Evolutionary conservation across 1,284 basidiomycete genomes (phyloP).

Genomic region (Apiotrichum gracile): DNA sequence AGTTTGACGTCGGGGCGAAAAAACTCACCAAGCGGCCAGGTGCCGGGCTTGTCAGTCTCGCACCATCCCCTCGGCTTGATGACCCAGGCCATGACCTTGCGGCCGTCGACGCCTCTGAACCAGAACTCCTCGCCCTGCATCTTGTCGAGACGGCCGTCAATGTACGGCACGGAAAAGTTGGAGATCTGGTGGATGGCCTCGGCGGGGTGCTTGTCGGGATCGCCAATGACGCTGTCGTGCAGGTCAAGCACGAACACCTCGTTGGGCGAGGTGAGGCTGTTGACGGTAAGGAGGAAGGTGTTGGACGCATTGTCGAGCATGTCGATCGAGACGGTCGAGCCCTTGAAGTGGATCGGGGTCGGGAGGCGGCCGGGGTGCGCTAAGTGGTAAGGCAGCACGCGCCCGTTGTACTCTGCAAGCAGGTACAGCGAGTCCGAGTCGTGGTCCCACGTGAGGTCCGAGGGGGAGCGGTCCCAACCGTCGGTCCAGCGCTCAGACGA

Average conservation of each 20-base stretch:
- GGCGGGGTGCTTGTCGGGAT: slow-evolving; percentile 34
- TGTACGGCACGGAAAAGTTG: slow-evolving; percentile 38
- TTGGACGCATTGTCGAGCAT: slow-evolving; percentile 6
- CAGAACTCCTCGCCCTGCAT: slow-evolving; percentile 71
- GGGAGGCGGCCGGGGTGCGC: slow-evolving; percentile 30
- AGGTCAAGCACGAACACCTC: slow-evolving; percentile 40
- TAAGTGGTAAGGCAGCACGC: slow-evolving; percentile 41
- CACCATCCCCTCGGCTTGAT: slow-evolving; percentile 69
- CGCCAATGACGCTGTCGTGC: slow-evolving; percentile 6
- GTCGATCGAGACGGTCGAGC: slow-evolving; percentile 21
- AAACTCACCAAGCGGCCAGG: slow-evolving; percentile 56
- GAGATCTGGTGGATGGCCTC: slow-evolving; percentile 61
- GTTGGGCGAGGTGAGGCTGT: slow-evolving; percentile 20
- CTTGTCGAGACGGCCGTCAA: slow-evolving; percentile 52
- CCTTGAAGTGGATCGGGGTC: slow-evolving; percentile 36
- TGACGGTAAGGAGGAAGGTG: slow-evolving; percentile 21
- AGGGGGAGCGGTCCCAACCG: slow-evolving; percentile 74
- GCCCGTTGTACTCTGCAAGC: slow-evolving; percentile 66
- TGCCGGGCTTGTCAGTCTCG: slow-evolving; percentile 54
- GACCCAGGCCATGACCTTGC: slow-evolving; percentile 72
- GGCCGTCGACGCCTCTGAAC: slow-evolving; percentile 69
- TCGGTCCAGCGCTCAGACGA: slow-evolving; percentile 51
- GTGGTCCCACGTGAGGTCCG: slow-evolving; percentile 62
- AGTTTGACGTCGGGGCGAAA: background rate
- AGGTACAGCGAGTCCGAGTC: slow-evolving; percentile 66